These are phyloP conservation scores for Clausena lansium DNA, from an alignment of 345 rosid species.

Conservation along the genomic window DNA sequence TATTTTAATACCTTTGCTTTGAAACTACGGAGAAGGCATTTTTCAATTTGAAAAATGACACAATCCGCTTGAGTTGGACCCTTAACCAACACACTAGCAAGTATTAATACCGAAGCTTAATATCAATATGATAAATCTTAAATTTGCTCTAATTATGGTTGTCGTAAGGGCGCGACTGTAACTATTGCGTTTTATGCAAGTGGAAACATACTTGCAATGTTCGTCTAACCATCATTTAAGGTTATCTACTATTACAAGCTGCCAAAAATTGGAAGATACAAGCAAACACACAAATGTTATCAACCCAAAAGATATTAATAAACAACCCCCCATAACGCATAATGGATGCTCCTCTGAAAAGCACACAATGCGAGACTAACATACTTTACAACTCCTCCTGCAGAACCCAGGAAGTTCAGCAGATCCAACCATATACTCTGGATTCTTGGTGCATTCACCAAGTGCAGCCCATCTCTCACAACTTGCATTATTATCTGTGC, in stretches of 20 bases:
- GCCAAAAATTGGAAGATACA: background rate
- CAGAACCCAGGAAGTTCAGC: constrained; percentile 76
- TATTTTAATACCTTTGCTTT: background rate
- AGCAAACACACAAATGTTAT: background rate
- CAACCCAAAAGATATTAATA: background rate
- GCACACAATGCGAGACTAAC: constrained; percentile 34
- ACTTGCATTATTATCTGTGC: constrained; percentile 67
- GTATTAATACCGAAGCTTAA: too few species aligned
- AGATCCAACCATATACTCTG: constrained; percentile 86
- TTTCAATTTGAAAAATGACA: background rate
- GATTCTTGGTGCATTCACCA: constrained; percentile 84
- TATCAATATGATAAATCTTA: too few species aligned
- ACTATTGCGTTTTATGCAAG: background rate
- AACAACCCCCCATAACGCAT: background rate
- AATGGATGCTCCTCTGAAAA: background rate
- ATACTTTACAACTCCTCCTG: constrained; percentile 81
- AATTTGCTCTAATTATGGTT: background rate
- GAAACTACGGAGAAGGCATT: background rate
- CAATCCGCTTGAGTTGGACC: background rate
- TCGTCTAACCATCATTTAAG: background rate
- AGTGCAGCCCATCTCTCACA: constrained; percentile 93
- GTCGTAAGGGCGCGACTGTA: background rate
- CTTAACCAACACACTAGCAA: background rate
- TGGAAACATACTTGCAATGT: background rate
- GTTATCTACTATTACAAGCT: background rate